Evolutionary conservation across 164 flowering plant species (phyloP).

Genomic region (Chloranthus sessilifolius): DNA sequence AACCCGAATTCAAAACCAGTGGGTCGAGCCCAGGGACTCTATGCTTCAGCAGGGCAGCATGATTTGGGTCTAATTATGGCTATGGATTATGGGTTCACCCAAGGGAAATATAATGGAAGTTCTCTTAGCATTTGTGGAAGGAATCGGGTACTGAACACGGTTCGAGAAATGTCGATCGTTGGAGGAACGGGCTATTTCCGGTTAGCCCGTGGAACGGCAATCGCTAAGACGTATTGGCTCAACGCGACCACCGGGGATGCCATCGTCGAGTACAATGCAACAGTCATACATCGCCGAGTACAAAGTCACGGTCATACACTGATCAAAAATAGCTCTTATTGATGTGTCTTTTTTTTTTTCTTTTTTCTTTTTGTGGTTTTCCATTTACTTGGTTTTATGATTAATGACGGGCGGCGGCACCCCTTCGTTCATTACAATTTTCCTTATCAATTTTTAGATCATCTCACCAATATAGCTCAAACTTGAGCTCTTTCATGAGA

Average conservation of each 20-base stretch:
- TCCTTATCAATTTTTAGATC: no score
- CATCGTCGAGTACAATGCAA: constrained; percentile 38
- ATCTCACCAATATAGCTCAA: no score
- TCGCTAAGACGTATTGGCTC: constrained; percentile 25
- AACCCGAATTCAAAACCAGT: constrained; percentile 30
- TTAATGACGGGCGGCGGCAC: no score
- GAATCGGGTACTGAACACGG: constrained; percentile 20
- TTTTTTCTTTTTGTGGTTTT: no score
- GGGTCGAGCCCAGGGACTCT: constrained; percentile 55
- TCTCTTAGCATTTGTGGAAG: constrained; percentile 28
- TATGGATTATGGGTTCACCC: constrained; percentile 23
- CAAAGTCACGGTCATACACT: no score
- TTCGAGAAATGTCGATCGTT: constrained; percentile 39
- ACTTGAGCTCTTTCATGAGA: no score
- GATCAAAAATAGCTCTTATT: no score
- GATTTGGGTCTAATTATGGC: constrained; percentile 14
- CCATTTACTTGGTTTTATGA: no score
- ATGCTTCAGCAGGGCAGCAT: constrained; percentile 28
- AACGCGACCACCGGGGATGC: constrained; percentile 31
- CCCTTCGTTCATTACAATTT: no score
- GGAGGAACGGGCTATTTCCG: constrained; percentile 50
- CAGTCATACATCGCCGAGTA: constrained; percentile 13
- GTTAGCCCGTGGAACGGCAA: constrained; percentile 38
- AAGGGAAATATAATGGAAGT: constrained; percentile 32
- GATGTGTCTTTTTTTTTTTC: no score